Evolutionary conservation across 2,329 filamentous ascomycete species (phyloP), one percentile per base, ranked within the genome.

Genomic region (Parastagonospora nodorum): DNA sequence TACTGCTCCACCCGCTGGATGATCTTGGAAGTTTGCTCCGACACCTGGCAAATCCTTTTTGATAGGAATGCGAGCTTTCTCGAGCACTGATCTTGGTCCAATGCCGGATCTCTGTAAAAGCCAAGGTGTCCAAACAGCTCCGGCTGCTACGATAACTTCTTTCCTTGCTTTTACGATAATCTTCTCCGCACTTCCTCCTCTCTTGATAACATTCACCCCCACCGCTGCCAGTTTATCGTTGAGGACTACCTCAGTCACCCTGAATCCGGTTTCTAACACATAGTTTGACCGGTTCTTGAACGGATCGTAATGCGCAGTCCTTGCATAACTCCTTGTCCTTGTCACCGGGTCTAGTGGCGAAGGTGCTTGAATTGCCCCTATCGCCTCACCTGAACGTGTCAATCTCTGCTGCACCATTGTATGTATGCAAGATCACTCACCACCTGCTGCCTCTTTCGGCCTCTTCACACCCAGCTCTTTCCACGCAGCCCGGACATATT

Each of bases 11-110:
- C 58, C 45, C 8, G 51, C 19, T 10, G 49, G 43, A 40, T 69
- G 66, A 45, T 72, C 69, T 48, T 72, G 69, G n/a, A 73, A 66
- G 31, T 70, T 69, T 12, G 60, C 54, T 6, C 69, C 68, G 2
- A 72, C 69, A 9, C 58, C 50, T 0, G 64, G 63, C 0, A 71
- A 40, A 24, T 66, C 48, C 6, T 68, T 55, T 38, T 58, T 61
- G 5, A 58, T 46, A 8, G 47, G 12, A 12, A 72, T 65, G 2
- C 55, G 59, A 11, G 59, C 52, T 27, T 44, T 40, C 9, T 59
- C 42, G 2, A 71, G 53, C 1, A 68, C 46, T 12, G 38, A 46
- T 24, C 37, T 52, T 7, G 53, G 42, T 2, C 62, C 62, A 24
- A 66, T 48, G 7, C 63, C 63, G 29, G 55, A 60, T 5, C 55